These are phyloP conservation scores for Austropuccinia psidii DNA, from an alignment of 1,284 basidiomycete genomes.

Conservation along the genomic window DNA sequence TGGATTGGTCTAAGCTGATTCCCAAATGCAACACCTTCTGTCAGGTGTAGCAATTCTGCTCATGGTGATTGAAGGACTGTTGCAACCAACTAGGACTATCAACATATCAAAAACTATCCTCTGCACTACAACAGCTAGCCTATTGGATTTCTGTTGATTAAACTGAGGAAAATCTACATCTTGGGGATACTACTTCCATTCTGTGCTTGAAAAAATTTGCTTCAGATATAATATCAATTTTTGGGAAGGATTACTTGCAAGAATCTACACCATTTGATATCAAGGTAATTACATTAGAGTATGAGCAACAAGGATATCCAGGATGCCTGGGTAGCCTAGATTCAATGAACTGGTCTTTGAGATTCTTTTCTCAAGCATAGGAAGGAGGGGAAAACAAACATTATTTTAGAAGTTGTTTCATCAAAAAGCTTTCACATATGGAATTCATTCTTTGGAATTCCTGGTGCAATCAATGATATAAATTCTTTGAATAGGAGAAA, in stretches of 20 bases:
- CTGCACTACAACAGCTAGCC: not conserved
- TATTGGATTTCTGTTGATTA: not conserved
- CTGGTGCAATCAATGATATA: not conserved
- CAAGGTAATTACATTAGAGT: not conserved
- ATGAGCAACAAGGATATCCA: not conserved
- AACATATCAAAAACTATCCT: not conserved
- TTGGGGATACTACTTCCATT: not conserved
- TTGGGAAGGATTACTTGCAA: not conserved
- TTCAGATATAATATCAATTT: not conserved
- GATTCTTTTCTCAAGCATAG: not conserved
- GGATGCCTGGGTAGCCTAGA: not conserved
- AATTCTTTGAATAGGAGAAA: not conserved
- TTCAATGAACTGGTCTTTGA: not conserved
- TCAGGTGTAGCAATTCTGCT: too few species aligned
- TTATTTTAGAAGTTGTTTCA: not conserved
- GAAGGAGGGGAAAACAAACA: not conserved
- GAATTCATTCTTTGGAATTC: slow-evolving; percentile 1
- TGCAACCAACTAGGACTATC: not conserved
- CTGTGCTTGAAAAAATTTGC: not conserved
- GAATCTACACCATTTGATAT: not conserved
- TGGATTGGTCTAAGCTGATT: too few species aligned
- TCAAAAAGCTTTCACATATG: not conserved
- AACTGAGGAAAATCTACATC: not conserved
- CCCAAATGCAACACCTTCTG: too few species aligned
- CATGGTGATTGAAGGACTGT: too few species aligned